Evolutionary conservation across 2,329 filamentous ascomycete genomes (phyloP).

Genomic region (Coniochaeta prunicola): DNA sequence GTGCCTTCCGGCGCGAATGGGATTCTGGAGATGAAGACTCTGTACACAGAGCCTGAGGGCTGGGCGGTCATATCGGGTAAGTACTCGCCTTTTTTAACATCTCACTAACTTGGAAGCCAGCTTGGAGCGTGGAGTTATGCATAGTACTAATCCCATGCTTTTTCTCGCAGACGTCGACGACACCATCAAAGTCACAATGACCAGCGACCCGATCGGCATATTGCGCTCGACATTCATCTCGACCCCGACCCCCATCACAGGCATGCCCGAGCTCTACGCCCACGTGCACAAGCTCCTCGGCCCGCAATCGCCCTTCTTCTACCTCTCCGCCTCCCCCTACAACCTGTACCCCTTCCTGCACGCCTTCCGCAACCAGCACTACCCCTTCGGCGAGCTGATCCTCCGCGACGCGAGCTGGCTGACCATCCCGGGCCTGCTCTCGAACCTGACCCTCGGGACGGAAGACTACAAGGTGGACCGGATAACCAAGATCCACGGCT

Average conservation of each 20-base stretch:
- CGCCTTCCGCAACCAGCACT: conserved; percentile 63
- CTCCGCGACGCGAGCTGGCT: conserved; percentile 82
- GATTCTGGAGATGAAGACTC: conserved; percentile 57
- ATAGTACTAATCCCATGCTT: neutral
- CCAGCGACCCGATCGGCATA: conserved; percentile 72
- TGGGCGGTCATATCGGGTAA: conserved; percentile 75
- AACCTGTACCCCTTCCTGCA: conserved; percentile 86
- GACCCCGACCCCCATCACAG: conserved; percentile 59
- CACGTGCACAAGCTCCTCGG: conserved; percentile 49
- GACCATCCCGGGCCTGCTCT: conserved; percentile 72
- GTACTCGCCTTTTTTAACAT: conserved; percentile 6
- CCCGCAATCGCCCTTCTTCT: conserved; percentile 72
- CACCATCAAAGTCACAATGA: conserved; percentile 88
- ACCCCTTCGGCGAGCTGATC: conserved; percentile 71
- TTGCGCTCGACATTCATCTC: conserved; percentile 78
- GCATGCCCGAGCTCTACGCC: conserved; percentile 80
- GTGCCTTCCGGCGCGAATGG: conserved; percentile 47
- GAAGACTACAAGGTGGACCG: conserved; percentile 79
- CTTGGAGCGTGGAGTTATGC: neutral
- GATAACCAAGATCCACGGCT: conserved; percentile 69
- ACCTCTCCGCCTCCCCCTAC: conserved; percentile 89
- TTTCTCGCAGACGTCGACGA: conserved; percentile 70
- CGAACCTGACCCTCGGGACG: conserved; percentile 71
- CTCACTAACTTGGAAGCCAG: neutral
- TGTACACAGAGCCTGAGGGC: conserved; percentile 68